Conservation (phyloP, 1,284 basidiomycete species). For the Thecaphora frezii region DNA sequence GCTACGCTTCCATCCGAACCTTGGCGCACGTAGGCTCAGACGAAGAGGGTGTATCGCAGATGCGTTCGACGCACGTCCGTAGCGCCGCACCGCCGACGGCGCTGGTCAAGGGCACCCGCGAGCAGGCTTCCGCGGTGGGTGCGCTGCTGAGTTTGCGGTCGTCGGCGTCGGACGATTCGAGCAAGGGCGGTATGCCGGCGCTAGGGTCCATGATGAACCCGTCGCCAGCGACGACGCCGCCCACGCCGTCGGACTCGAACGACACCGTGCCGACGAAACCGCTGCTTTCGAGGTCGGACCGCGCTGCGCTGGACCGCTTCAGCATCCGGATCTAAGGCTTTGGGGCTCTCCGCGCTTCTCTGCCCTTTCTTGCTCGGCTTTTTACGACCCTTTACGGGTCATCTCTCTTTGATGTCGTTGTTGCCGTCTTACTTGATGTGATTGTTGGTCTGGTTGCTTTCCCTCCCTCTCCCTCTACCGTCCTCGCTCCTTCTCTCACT, state of each 20-base stretch:
- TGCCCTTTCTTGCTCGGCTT: neutral
- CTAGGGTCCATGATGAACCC: neutral
- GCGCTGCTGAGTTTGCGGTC: constrained; percentile 33
- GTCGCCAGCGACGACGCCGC: constrained; percentile 13
- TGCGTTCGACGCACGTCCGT: constrained; percentile 20
- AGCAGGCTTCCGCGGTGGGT: constrained; percentile 35
- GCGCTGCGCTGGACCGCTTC: constrained; percentile 33
- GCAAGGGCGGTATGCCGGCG: neutral
- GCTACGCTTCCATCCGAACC: constrained; percentile 16
- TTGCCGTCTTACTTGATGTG: too few relatives aligned
- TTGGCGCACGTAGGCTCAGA: constrained; percentile 20
- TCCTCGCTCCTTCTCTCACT: too few relatives aligned
- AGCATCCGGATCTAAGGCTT: constrained; percentile 20
- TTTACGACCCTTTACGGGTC: too few relatives aligned
- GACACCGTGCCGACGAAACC: constrained; percentile 10
- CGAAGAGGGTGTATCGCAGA: constrained; percentile 27
- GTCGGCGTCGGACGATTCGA: constrained; percentile 17
- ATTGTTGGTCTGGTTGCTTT: too few relatives aligned
- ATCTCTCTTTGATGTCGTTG: too few relatives aligned
- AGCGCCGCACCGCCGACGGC: neutral
- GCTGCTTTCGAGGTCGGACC: constrained; percentile 18
- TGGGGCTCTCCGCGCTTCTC: too few relatives aligned
- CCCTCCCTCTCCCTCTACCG: too few relatives aligned
- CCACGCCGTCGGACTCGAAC: constrained; percentile 7
- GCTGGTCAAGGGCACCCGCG: constrained; percentile 4